Base-by-base conservation (phyloP, 768 basidiomycete species). In the Dioszegia crocea region DNA sequence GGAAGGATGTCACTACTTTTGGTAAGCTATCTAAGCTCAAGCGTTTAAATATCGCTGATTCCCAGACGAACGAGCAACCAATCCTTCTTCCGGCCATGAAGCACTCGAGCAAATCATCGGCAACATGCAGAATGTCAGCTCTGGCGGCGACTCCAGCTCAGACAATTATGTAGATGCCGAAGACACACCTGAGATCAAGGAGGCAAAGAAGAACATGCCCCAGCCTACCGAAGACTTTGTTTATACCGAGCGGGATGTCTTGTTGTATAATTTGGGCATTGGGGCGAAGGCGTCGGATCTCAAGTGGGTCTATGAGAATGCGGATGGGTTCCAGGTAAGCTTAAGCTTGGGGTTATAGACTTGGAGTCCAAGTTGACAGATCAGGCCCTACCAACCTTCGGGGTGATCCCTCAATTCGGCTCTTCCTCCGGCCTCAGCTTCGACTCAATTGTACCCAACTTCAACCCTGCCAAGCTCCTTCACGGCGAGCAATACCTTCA, bases 401-500 rank as follows among this genome's bases (percentile, higher is more conserved):
- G 91, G 29, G 92, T 98, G 39, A 83, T 98, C 58, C 94, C 96
- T 16, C 91, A 91, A 74, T 90, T 98, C 76, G 73, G 80, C 21
- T 85, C 89, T 1, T 88, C 84, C 65, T 80, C 83, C 6, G 81
- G 83, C 27, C 50, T 90, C 3, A 76, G 87, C 0, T 78, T 91
- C 47, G 91, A 90, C 78, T 94, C 87, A 85, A 80, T 74, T 57
- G 69, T 99, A 27, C 94, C 96, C 14, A 88, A 97, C 77, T 98
- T 86, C 81, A 93, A 93, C 72, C 91, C 91, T 4, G 90, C 92
- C 46, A 97, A 91, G 78, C 81, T 99, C n/a, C 83, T 99, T 17
- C 96, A 99, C 74, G 96, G 96, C 44, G 96, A 99, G 74, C 96
- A 98, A 70, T 98, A 90, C 77, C 79, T 99, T 66, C 83, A 84